Conservation (phyloP, 2,329 filamentous ascomycete species). For the Aspergillus tanneri region DNA sequence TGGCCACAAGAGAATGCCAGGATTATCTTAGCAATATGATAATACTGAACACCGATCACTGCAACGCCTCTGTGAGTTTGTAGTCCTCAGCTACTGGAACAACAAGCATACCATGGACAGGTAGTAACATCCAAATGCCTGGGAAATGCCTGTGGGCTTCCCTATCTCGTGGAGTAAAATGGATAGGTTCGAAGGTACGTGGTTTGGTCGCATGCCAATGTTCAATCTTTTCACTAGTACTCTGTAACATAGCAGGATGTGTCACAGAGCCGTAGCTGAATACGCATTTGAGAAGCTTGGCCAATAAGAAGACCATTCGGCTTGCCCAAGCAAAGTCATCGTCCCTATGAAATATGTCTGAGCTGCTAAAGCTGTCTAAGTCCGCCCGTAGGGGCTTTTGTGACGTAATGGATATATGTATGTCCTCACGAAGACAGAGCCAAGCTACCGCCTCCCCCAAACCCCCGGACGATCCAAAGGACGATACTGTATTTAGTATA, state of each 20-base stretch:
- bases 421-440: conserved; percentile 41
- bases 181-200: conserved; percentile 29
- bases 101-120: conserved; percentile 27
- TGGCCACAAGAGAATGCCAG: conserved; percentile 21
- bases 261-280: conserved; percentile 13
- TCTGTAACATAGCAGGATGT: background rate
- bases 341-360: conserved; percentile 31
- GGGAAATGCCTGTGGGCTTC: conserved; percentile 27
- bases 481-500: conserved; percentile 39
- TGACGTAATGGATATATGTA: conserved; percentile 38
- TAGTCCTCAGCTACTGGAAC: background rate
- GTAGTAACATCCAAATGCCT: conserved; percentile 32
- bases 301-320: conserved; percentile 37
- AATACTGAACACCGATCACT: conserved; percentile 40
- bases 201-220: conserved; percentile 25
- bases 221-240: conserved; percentile 19
- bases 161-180: conserved; percentile 19
- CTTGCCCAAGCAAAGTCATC: conserved; percentile 41
- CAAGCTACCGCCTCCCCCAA: conserved; percentile 42
- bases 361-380: conserved; percentile 36
- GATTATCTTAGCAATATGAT: conserved; percentile 35
- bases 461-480: conserved; percentile 40
- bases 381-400: conserved; percentile 35
- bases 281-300: conserved; percentile 28
- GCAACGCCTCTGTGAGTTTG: background rate